Conservation (phyloP, 2,329 filamentous ascomycete species). For the Microsporum ferrugineum region DNA sequence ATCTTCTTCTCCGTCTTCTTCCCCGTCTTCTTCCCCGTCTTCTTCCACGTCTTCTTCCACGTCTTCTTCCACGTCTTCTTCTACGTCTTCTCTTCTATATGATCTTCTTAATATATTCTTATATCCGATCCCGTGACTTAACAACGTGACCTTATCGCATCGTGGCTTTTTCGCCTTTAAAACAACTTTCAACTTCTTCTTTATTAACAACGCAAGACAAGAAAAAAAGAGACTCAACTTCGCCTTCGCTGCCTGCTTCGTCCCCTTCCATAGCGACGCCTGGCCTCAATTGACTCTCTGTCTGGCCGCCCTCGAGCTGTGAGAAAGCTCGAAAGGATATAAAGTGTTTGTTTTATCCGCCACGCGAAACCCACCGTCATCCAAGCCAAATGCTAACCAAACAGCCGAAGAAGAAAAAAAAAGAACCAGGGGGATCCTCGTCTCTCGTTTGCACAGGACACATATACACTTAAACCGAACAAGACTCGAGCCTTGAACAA, state of each 20-base stretch:
- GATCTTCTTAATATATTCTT: neutral
- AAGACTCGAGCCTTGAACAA: neutral
- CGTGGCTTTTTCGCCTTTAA: conserved; percentile 1
- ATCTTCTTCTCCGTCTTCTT: neutral
- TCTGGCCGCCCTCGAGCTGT: neutral
- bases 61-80: neutral
- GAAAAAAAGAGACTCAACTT: neutral
- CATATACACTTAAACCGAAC: neutral
- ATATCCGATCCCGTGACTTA: neutral
- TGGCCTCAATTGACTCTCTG: neutral
- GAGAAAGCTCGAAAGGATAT: neutral
- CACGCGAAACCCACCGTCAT: conserved; percentile 2
- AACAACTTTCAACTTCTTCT: neutral
- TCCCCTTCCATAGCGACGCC: neutral
- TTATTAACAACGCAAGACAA: neutral
- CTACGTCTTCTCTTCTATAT: neutral
- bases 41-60: neutral
- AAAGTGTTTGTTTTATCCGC: conserved; percentile 1
- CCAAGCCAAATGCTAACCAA: neutral
- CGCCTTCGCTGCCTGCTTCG: neutral
- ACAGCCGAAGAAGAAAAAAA: neutral
- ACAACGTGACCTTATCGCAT: neutral
- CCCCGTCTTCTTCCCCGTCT: neutral
- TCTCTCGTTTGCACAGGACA: neutral
- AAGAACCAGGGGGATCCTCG: neutral